Percentiles rank a stretch among this genome's conserved stretches.
phyloP scores from a whole-genome alignment of 805 yeast species.

The Yarrowia deformans region DNA sequence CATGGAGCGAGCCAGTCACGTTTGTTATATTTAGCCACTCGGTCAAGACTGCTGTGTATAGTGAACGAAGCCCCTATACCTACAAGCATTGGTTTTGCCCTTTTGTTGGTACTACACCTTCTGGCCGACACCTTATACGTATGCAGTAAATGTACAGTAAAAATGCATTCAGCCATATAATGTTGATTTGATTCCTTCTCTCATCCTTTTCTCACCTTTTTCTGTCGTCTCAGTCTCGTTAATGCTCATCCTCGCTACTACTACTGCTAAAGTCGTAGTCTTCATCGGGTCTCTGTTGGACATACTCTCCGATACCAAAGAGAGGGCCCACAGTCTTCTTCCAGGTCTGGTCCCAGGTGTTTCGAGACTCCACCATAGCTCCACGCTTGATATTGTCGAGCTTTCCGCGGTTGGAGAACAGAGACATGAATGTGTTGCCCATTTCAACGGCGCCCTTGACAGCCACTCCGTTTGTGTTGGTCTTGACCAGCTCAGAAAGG shows the following conservation, averaged over 20 bases:
- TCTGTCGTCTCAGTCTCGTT: neutral
- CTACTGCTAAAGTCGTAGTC: slow-evolving; percentile 39
- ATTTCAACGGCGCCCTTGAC: slow-evolving; percentile 57
- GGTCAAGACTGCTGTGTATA: too few relatives aligned
- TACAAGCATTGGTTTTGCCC: too few relatives aligned
- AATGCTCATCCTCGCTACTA: slow-evolving; percentile 38
- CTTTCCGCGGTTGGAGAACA: slow-evolving; percentile 48
- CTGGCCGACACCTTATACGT: too few relatives aligned
- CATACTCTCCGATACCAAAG: slow-evolving; percentile 51
- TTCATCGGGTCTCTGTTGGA: slow-evolving; percentile 21
- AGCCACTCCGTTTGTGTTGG: slow-evolving; percentile 72
- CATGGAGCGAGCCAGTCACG: neutral
- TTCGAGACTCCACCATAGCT: slow-evolving; percentile 72
- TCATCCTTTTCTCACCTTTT: neutral
- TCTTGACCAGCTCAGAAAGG: slow-evolving; percentile 74
- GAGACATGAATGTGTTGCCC: slow-evolving; percentile 53
- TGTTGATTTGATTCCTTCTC: neutral
- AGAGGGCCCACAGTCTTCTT: slow-evolving; percentile 55
- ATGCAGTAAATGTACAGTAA: neutral
- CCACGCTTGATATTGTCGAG: slow-evolving; percentile 62
- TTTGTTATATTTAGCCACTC: too few relatives aligned
- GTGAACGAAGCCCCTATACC: too few relatives aligned
- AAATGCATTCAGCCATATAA: slow-evolving; percentile 10
- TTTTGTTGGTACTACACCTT: too few relatives aligned
- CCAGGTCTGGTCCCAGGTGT: slow-evolving; percentile 85